These are phyloP conservation scores for Coemansia sp. DNA, from an alignment of 192 early-diverging fungal species.

Conservation along the genomic window DNA sequence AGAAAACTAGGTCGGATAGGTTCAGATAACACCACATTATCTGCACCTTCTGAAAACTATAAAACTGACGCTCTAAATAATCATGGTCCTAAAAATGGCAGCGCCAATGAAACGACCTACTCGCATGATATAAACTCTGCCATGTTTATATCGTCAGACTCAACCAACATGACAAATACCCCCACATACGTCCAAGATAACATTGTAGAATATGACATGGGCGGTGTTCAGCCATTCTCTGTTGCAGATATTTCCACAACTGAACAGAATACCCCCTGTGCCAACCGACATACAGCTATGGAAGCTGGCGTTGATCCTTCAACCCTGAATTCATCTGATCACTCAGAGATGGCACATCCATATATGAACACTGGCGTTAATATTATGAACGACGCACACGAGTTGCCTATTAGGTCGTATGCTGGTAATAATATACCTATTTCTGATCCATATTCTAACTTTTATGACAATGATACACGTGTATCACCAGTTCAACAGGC, in stretches of 20 bases:
- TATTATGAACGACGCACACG: background rate
- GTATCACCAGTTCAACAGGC: too few relatives aligned
- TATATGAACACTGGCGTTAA: constrained; percentile 19
- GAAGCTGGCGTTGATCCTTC: constrained; percentile 1
- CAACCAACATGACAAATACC: background rate
- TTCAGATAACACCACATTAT: constrained; percentile 4
- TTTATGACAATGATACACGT: background rate
- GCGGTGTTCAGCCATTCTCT: constrained; percentile 14
- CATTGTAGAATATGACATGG: constrained; percentile 13
- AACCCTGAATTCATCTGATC: constrained; percentile 4
- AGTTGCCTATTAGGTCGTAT: background rate
- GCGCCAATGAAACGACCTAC: too few relatives aligned
- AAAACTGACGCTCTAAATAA: too few relatives aligned
- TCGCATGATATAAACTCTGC: too few relatives aligned
- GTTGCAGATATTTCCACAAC: constrained; percentile 4
- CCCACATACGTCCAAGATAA: background rate
- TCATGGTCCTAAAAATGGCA: too few relatives aligned
- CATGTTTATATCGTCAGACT: too few relatives aligned
- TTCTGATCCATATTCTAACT: background rate
- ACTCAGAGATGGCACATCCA: constrained; percentile 14
- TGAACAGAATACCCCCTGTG: constrained; percentile 9
- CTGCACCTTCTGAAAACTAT: background rate
- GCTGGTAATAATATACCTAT: background rate
- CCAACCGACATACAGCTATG: constrained; percentile 7
- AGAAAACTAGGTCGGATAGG: background rate